These are phyloP conservation scores for Pyrenochaeta sp. DNA, from an alignment of 2,329 filamentous ascomycete genomes.

Conservation along the genomic window DNA sequence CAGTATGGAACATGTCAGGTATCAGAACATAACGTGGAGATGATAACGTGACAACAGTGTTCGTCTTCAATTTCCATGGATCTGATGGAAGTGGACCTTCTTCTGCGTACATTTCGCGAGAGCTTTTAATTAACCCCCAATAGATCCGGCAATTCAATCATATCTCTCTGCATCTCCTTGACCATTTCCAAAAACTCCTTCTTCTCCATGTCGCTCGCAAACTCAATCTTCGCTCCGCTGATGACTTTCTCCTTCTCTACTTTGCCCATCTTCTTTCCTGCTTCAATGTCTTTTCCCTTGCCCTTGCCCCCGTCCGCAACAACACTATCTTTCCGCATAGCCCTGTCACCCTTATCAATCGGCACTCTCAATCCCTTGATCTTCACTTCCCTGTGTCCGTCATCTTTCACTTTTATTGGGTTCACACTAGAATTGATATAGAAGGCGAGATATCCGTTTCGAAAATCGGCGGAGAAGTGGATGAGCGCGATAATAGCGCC, in stretches of 20 bases:
- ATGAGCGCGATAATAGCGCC: constrained; percentile 56
- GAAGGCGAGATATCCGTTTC: constrained; percentile 55
- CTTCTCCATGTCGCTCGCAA: constrained; percentile 54
- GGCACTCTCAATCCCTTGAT: constrained; percentile 54
- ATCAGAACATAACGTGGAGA: no score
- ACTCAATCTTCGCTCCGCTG: constrained; percentile 55
- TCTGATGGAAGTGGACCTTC: background rate
- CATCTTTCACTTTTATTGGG: constrained; percentile 53
- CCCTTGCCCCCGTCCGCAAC: constrained; percentile 16
- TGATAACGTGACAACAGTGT: no score
- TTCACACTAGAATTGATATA: constrained; percentile 53
- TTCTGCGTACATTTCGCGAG: background rate
- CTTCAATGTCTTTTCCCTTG: constrained; percentile 14
- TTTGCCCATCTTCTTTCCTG: constrained; percentile 9
- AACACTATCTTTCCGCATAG: constrained; percentile 33
- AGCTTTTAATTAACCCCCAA: constrained; percentile 35
- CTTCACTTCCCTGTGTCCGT: constrained; percentile 50
- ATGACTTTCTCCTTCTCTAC: constrained; percentile 51
- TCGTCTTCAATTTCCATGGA: background rate
- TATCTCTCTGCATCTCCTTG: constrained; percentile 48
- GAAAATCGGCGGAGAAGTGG: constrained; percentile 55
- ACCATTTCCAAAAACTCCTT: constrained; percentile 50
- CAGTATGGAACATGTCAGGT: no score
- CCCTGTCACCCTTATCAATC: constrained; percentile 24
- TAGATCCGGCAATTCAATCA: constrained; percentile 51